Evolutionary conservation across 2,329 filamentous ascomycete genomes (phyloP).

Genomic region (Botryosphaeria dothidea): DNA sequence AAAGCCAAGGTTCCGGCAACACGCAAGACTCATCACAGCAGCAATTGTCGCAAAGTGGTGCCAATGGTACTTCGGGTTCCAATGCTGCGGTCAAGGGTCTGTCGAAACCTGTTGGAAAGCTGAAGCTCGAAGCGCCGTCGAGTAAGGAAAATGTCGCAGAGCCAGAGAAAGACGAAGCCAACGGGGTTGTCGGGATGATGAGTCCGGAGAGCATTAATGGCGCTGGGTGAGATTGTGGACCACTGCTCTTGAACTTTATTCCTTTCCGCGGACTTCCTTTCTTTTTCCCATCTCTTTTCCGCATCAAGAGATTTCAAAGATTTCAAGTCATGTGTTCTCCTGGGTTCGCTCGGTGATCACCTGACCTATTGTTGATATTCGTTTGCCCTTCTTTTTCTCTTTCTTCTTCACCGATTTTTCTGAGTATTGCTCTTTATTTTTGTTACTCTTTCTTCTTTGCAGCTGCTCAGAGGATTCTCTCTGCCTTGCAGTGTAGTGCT

Average conservation of each 20-base stretch:
- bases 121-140: constrained; percentile 49
- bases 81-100: constrained; percentile 30
- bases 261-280: neutral
- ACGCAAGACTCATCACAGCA: constrained; percentile 10
- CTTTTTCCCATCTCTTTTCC: neutral
- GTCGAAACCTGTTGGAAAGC: constrained; percentile 59
- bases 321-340: constrained; percentile 10
- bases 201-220: constrained; percentile 72
- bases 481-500: neutral
- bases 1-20: constrained; percentile 32
- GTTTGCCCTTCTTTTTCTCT: constrained; percentile 9
- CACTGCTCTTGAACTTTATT: constrained; percentile 16
- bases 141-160: constrained; percentile 61
- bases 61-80: neutral
- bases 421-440: neutral
- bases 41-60: neutral
- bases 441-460: neutral
- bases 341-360: neutral
- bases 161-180: constrained; percentile 66
- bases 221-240: constrained; percentile 16
- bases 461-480: neutral
- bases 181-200: constrained; percentile 71
- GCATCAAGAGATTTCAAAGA: neutral
- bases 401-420: neutral
- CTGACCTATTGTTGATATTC: neutral